These are phyloP conservation scores for Claviceps purpurea DNA, from an alignment of 2,329 filamentous ascomycete genomes.

Conservation along the genomic window DNA sequence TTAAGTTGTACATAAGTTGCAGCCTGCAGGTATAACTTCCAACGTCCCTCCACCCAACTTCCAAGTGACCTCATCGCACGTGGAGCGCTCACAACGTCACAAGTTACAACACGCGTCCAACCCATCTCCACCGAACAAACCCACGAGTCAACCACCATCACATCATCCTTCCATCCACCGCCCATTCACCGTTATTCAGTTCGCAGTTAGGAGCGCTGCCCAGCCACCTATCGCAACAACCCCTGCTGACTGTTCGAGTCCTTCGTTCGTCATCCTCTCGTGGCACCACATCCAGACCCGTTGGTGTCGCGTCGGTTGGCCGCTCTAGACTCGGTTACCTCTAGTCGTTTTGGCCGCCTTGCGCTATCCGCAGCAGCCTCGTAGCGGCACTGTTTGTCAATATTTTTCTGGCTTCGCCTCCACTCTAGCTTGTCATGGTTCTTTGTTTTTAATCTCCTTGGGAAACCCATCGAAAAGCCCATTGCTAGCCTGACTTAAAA, in stretches of 20 bases:
- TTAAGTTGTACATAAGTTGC: too few species aligned
- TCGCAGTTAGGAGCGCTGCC: not conserved
- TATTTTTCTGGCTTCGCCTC: not conserved
- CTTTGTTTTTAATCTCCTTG: not conserved
- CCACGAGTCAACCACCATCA: not conserved
- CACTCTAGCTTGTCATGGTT: not conserved
- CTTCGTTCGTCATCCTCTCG: not conserved
- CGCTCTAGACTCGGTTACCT: not conserved
- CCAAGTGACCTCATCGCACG: too few species aligned
- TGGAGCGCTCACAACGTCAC: too few species aligned
- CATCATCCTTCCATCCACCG: not conserved
- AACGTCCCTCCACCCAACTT: too few species aligned
- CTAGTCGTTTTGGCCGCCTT: not conserved
- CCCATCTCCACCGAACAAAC: not conserved
- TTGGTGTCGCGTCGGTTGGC: not conserved
- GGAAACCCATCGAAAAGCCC: not conserved
- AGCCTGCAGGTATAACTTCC: too few species aligned
- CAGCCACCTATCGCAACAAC: not conserved
- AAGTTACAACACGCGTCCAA: not conserved
- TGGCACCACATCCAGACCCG: not conserved
- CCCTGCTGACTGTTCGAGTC: conserved; percentile 2
- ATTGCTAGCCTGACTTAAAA: not conserved
- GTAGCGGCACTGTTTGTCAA: not conserved
- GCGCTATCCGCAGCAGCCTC: not conserved
- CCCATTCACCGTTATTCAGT: not conserved